A percentile compares a stretch with the other conserved stretches of the same genome.
phyloP scores from a whole-genome alignment of 1,284 basidiomycete species.

The Cutaneotrichosporon cutaneum region DNA sequence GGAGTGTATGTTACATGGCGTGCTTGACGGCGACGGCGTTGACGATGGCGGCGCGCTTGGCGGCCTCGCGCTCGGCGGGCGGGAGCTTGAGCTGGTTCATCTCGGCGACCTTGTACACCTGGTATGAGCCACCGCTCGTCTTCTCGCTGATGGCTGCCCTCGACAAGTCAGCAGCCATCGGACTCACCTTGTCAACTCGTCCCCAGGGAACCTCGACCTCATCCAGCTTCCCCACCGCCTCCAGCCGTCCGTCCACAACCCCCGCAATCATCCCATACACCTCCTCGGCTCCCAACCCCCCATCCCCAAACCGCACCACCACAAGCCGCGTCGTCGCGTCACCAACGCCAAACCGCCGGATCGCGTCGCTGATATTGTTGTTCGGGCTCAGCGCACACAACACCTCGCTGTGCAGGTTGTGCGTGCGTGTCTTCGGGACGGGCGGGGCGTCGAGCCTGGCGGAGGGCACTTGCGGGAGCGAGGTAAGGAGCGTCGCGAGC shows the following conservation, averaged over 20 bases:
- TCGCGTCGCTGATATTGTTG: slow-evolving; percentile 83
- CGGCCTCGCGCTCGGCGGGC: slow-evolving; percentile 38
- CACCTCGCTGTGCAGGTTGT: slow-evolving; percentile 69
- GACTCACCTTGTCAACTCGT: slow-evolving; percentile 66
- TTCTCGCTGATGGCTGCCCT: no score
- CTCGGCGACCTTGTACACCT: slow-evolving; percentile 74
- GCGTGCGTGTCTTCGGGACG: slow-evolving; percentile 36
- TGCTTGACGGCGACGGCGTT: slow-evolving; percentile 79
- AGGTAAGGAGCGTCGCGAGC: slow-evolving; percentile 71
- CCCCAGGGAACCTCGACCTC: slow-evolving; percentile 58
- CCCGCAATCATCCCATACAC: slow-evolving; percentile 60
- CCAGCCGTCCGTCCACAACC: slow-evolving; percentile 55
- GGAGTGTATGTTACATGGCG: slow-evolving; percentile 55
- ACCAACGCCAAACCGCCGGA: slow-evolving; percentile 77
- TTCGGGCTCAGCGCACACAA: slow-evolving; percentile 78
- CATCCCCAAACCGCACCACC: slow-evolving; percentile 64
- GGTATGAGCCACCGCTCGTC: slow-evolving; percentile 18
- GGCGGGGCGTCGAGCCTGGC: slow-evolving; percentile 19
- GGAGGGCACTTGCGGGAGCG: slow-evolving; percentile 34
- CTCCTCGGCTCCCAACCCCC: slow-evolving; percentile 20
- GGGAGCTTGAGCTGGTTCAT: slow-evolving; percentile 51
- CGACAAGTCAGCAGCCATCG: no score
- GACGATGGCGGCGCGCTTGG: slow-evolving; percentile 66
- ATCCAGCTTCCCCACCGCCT: slow-evolving; percentile 15
- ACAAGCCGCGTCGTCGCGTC: slow-evolving; percentile 66